Percentiles rank a stretch among this genome's conserved stretches.
Conservation (phyloP, 371 early-diverging fungal genomes). For the Dinochytrium kinnereticum region DNA sequence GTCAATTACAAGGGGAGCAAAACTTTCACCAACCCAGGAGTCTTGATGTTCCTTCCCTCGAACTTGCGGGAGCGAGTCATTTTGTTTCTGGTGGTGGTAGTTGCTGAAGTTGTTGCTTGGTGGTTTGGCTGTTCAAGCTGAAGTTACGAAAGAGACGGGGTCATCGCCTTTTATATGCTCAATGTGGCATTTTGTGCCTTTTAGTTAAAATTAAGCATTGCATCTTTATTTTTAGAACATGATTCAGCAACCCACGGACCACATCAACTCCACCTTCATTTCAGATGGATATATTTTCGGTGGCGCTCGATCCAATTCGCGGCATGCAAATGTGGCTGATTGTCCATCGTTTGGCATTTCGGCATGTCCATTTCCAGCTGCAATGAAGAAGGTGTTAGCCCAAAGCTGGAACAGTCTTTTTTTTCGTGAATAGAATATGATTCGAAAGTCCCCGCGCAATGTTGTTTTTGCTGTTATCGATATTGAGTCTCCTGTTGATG, state of each 20-base stretch:
- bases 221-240: no score
- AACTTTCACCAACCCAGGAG: neutral
- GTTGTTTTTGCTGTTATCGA: neutral
- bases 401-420: neutral
- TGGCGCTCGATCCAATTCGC: neutral
- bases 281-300: neutral
- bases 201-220: neutral
- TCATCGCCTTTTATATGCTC: neutral
- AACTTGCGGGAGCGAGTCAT: slow-evolving; percentile 13
- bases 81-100: neutral
- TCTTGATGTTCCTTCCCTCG: slow-evolving; percentile 6
- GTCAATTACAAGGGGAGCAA: neutral
- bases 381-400: slow-evolving; percentile 1
- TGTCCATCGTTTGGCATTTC: neutral
- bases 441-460: neutral
- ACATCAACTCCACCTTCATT: neutral
- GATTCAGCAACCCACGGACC: no score
- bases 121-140: no score
- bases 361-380: neutral
- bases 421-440: neutral
- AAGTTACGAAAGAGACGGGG: neutral
- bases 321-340: neutral
- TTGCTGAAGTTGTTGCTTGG: no score
- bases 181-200: no score
- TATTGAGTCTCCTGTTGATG: no score